phyloP scores from a whole-genome alignment of 371 early-diverging fungal species.

The Syncephalastrum racemosum region DNA sequence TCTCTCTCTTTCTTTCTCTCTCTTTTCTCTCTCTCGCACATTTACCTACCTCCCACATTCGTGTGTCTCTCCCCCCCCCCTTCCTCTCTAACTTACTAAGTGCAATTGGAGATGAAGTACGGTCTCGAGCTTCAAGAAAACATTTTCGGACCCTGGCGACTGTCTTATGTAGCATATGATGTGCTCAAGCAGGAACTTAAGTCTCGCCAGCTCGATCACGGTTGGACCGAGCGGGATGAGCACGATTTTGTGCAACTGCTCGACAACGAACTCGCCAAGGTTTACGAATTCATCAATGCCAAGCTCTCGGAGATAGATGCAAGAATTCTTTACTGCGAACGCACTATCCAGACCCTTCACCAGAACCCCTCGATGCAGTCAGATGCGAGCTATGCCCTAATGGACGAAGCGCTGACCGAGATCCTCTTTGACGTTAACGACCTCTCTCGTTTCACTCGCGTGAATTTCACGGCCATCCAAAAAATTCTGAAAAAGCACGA shows the following conservation, averaged over 20 bases:
- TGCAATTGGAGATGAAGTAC: slow-evolving; percentile 37
- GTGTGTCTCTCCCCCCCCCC: slow-evolving; percentile 9
- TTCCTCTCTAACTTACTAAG: slow-evolving; percentile 6
- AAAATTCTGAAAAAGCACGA: slow-evolving; percentile 98
- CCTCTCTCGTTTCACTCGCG: slow-evolving; percentile 88
- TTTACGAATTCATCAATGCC: slow-evolving; percentile 76
- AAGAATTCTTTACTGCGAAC: slow-evolving; percentile 76
- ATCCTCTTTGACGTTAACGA: slow-evolving; percentile 89
- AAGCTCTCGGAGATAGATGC: slow-evolving; percentile 88
- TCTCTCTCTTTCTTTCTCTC: not conserved
- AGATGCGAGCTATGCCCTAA: slow-evolving; percentile 56
- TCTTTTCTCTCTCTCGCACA: not conserved
- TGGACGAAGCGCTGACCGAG: slow-evolving; percentile 78
- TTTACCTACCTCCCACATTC: not conserved
- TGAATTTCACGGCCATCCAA: slow-evolving; percentile 94
- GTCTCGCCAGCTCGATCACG: slow-evolving; percentile 37
- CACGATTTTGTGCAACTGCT: slow-evolving; percentile 74
- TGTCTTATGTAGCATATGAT: slow-evolving; percentile 92
- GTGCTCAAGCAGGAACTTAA: slow-evolving; percentile 85
- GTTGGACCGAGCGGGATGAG: slow-evolving; percentile 76
- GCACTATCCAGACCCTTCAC: slow-evolving; percentile 44
- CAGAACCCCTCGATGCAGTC: slow-evolving; percentile 35
- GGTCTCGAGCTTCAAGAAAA: slow-evolving; percentile 44
- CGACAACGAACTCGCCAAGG: slow-evolving; percentile 90
- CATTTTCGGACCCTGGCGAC: slow-evolving; percentile 69